These are phyloP conservation scores for Barbatosphaeria neglecta DNA, from an alignment of 495 filamentous ascomycete species.

Conservation along the genomic window DNA sequence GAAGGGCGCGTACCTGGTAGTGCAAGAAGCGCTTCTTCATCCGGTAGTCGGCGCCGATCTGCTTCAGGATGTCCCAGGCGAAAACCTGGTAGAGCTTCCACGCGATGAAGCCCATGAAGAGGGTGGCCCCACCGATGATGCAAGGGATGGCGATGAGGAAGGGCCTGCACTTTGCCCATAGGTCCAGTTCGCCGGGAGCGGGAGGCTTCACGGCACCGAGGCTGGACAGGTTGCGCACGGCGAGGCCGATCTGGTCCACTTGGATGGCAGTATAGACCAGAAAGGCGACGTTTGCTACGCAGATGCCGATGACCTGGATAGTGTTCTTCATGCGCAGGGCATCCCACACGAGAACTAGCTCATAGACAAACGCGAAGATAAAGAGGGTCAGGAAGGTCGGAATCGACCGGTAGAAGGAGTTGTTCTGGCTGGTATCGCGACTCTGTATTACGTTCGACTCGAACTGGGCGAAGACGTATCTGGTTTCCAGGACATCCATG, in stretches of 20 bases:
- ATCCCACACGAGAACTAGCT: slow-evolving; percentile 81
- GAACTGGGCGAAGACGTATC: slow-evolving; percentile 62
- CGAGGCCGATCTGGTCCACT: slow-evolving; percentile 71
- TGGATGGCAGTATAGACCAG: slow-evolving; percentile 88
- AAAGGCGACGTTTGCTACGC: slow-evolving; percentile 79
- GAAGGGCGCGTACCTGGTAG: slow-evolving; percentile 64
- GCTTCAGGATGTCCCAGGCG: slow-evolving; percentile 98
- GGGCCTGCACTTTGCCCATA: slow-evolving; percentile 59
- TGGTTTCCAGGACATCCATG: no score
- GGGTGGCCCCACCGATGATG: slow-evolving; percentile 64
- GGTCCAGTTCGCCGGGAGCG: slow-evolving; percentile 24
- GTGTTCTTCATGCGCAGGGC: slow-evolving; percentile 92
- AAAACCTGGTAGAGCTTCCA: slow-evolving; percentile 98
- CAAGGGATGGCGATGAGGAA: slow-evolving; percentile 78
- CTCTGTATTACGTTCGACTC: slow-evolving; percentile 38
- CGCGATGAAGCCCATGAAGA: slow-evolving; percentile 62
- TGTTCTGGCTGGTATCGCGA: slow-evolving; percentile 11
- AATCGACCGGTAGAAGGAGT: slow-evolving; percentile 52
- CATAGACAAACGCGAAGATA: slow-evolving; percentile 92
- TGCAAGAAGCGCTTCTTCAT: slow-evolving; percentile 95
- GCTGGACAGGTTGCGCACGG: slow-evolving; percentile 39
- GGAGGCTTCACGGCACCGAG: slow-evolving; percentile 12
- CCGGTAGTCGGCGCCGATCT: slow-evolving; percentile 91
- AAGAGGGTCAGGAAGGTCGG: slow-evolving; percentile 91
- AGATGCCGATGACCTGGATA: slow-evolving; percentile 94